Evolutionary conservation across 495 filamentous ascomycete species (phyloP), one percentile per base, ranked within the genome.

Genomic region (Aspergillus cavernicola): DNA sequence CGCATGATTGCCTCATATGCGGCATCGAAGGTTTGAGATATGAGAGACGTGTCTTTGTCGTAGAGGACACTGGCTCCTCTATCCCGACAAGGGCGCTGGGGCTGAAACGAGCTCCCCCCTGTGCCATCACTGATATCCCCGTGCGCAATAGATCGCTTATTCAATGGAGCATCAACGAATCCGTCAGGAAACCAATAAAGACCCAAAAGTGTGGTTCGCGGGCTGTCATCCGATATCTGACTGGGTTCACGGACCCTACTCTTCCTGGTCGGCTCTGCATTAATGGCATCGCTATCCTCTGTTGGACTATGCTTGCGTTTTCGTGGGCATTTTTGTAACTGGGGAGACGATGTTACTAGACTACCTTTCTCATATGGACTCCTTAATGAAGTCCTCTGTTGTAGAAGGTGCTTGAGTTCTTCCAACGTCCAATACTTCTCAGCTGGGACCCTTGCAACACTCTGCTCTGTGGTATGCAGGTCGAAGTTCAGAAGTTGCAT

Each of bases 391-490:
- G 56, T 60, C 40, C 63, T 54, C 31, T 56, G 36, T 18, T 61
- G 31, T 16, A 70, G 29, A 11, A 70, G 31, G 6, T 0, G 1
- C 49, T 60, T 61, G 19, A 72, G 41, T 11, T 69, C 60, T 12
- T 69, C 50, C 6, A 70, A 54, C 38, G 41, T 57, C 59, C 55
- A 66, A 38, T 66, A 62, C 4, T 28, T 51, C 36, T 43, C 43
- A 6, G 10, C 24, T 41, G 18, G 13, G 4, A 32, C 12, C 31
- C 0, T 6, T 26, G 12, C 11, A 13, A 38, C 26, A 16, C 16
- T 20, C 0, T 2, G 22, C 2, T 36, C 15, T 16, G 31, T 10
- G 0, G 39, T 11, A 32, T 44, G 11, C 13, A 69, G 7, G 1
- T 66, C 55, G 22, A 28, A 41, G 16, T 58, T 55, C 22, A 68